Conservation (phyloP, 2,329 filamentous ascomycete genomes). For the Ilyonectria destructans region DNA sequence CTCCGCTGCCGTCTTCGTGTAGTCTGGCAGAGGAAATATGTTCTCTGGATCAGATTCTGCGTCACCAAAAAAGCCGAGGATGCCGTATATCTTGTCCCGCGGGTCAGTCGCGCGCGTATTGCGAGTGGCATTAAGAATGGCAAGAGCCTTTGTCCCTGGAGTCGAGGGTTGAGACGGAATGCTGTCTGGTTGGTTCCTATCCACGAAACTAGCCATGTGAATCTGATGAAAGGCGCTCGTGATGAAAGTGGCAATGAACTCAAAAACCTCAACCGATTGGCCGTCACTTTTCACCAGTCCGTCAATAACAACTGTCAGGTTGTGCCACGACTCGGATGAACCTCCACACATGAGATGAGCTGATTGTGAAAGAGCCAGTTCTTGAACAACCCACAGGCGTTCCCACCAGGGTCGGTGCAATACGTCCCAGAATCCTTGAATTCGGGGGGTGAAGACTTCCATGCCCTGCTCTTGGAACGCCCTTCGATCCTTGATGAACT, state of each 20-base stretch:
- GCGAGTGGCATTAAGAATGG: neutral
- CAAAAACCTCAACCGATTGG: neutral
- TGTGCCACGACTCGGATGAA: neutral
- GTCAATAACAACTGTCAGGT: neutral
- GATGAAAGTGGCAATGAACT: neutral
- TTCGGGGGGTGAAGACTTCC: neutral
- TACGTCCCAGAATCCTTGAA: neutral
- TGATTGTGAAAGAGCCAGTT: neutral
- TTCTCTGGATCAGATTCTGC: neutral
- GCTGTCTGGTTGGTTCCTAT: neutral
- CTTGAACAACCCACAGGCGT: neutral
- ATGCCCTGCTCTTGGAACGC: neutral
- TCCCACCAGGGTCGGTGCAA: neutral
- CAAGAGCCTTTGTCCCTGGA: neutral
- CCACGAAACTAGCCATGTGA: neutral
- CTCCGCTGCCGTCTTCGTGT: neutral
- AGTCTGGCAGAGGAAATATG: neutral
- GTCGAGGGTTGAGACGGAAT: neutral
- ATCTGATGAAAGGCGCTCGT: neutral
- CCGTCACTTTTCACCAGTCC: neutral
- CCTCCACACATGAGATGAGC: neutral
- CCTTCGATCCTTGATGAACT: neutral
- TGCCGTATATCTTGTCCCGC: neutral
- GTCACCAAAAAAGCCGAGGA: neutral
- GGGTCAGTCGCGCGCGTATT: neutral